Percentiles rank a stretch among this genome's conserved stretches.
phyloP scores from a whole-genome alignment of 1,139 yeast genomes.

The Blastobotrys ciferrii region DNA sequence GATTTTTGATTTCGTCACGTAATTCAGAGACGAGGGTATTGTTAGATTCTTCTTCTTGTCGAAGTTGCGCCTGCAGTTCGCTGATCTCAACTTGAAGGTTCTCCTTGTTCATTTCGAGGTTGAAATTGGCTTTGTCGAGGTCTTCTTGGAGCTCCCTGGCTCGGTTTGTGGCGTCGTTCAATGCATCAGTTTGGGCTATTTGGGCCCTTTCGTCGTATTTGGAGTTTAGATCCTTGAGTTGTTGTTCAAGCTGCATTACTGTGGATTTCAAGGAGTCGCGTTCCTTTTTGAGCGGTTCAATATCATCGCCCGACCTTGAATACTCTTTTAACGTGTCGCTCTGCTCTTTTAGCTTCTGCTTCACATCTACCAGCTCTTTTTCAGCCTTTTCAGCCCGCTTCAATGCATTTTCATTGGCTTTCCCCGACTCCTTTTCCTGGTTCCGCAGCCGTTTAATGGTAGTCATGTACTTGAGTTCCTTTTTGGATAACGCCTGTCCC shows the following conservation, averaged over 20 bases:
- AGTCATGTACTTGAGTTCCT: constrained; percentile 68
- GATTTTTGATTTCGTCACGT: constrained; percentile 31
- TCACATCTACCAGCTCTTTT: constrained; percentile 22
- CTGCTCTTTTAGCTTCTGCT: constrained; percentile 18
- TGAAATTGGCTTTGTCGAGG: constrained; percentile 20
- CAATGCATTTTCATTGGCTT: constrained; percentile 24
- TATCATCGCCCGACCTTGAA: constrained; percentile 25
- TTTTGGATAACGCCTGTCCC: constrained; percentile 73
- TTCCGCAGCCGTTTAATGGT: constrained; percentile 61
- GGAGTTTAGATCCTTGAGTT: constrained; percentile 24
- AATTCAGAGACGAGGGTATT: constrained; percentile 26
- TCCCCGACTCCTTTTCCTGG: constrained; percentile 42
- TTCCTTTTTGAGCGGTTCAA: constrained; percentile 25
- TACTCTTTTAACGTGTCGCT: constrained; percentile 23
- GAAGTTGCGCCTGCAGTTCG: constrained; percentile 27
- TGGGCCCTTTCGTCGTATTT: constrained; percentile 28
- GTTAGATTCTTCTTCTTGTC: constrained; percentile 16
- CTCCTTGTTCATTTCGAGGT: constrained; percentile 18
- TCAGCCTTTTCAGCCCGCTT: constrained; percentile 25
- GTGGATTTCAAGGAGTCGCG: constrained; percentile 17
- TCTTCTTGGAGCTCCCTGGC: constrained; percentile 24
- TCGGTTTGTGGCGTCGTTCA: constrained; percentile 24
- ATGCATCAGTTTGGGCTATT: constrained; percentile 26
- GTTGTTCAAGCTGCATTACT: constrained; percentile 23
- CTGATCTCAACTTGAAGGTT: constrained; percentile 21